Base-by-base conservation (phyloP, 1,139 yeast species). In the Geotrichum europaeum region DNA sequence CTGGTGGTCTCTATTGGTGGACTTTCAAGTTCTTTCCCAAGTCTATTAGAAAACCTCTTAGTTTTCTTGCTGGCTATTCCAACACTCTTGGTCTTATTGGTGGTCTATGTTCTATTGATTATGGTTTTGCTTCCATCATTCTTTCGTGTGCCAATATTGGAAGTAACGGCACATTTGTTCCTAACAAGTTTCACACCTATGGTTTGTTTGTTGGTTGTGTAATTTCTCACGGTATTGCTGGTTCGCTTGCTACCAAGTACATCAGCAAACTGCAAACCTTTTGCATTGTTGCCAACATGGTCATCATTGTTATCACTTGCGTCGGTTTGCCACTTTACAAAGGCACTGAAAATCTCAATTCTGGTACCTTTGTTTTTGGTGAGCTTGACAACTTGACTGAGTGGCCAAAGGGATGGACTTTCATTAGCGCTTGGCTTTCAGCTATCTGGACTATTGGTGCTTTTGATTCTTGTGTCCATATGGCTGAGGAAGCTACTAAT, bases 341-440 rank as follows among this genome's bases (percentile, higher is more conserved):
- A 24, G 59, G 58, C 28, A 52, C 54, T 51, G 62, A 62, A 25
- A 79, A 73, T 76, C 64, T 69, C 43, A 66, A 71, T 63, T 60
- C 69, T n/a, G 75, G 67, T 20, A 67, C 74, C 13, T 80, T 76
- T 65, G 85, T 85, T 58, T 87, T 86, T 72, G 84, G 85, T 22
- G 75, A 80, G 60, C 78, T 80, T 56, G 78, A 80, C 50, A 86
- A 86, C 69, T 73, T 73, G 53, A 76, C 85, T 28, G 80, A 76
- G 52, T 87, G 90, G 87, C 77, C 82, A n/a, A 72, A 75, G 22
- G 91, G 90, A 22, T 86, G 89, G 87, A 80, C 84, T 57, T 84
- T 82, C 70, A 72, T 82, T 65, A 72, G 82, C 57, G 78, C 85
- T 24, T 81, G 86, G 80, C 80, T 85, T 80, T 84, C 89, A 1